phyloP scores from a whole-genome alignment of 352 stramenopile genomes.

The Phytopythium delawarense region DNA sequence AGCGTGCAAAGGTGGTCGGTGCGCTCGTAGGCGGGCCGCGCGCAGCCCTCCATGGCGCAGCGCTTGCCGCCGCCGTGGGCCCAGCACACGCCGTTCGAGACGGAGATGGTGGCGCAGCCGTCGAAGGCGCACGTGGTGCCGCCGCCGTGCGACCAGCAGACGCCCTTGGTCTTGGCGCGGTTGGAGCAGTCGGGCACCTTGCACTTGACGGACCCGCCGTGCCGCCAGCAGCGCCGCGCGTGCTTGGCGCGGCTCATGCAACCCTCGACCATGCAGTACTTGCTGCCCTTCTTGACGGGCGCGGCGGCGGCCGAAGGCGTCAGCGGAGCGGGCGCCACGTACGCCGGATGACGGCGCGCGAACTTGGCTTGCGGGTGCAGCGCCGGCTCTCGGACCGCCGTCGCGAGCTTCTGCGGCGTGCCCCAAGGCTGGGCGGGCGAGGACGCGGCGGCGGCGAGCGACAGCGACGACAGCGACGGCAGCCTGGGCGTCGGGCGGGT shows the following conservation, averaged over 20 bases:
- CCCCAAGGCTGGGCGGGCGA: no score
- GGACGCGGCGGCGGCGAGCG: no score
- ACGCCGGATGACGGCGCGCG: no score
- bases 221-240: constrained; percentile 52
- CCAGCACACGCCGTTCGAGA: constrained; percentile 44
- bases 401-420: no score
- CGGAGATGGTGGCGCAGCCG: constrained; percentile 49
- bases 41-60: constrained; percentile 36
- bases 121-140: constrained; percentile 45
- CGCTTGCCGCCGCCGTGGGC: constrained; percentile 25
- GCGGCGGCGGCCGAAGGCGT: not conserved
- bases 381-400: no score
- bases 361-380: no score
- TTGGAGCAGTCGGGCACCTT: constrained; percentile 58
- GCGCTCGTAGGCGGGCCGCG: constrained; percentile 12
- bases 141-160: constrained; percentile 61
- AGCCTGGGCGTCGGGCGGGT: no score
- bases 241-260: constrained; percentile 49
- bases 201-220: constrained; percentile 55
- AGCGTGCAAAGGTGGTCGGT: not conserved
- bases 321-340: not conserved
- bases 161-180: constrained; percentile 58
- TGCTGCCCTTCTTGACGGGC: constrained; percentile 22
- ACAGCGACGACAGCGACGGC: no score
- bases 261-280: constrained; percentile 48